Evolutionary conservation across 768 basidiomycete genomes (phyloP).

Genomic region (Psilocybe cyanescens): DNA sequence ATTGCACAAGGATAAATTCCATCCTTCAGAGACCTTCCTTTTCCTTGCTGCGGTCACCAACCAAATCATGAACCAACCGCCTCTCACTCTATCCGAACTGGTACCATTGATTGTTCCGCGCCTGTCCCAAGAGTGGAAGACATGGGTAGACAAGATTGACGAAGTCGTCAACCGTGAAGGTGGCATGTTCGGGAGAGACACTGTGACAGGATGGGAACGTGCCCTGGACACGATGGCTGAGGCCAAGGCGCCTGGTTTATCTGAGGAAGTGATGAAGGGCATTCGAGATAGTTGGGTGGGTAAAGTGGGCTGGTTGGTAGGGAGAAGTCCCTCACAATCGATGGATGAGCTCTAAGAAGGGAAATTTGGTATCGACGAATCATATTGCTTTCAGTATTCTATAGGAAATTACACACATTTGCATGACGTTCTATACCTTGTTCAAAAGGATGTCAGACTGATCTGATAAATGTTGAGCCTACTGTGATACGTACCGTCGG

Average conservation of each 20-base stretch:
- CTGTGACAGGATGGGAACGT: conserved; percentile 69
- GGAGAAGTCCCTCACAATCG: conserved; percentile 14
- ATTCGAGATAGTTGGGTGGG: conserved; percentile 67
- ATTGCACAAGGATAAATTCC: conserved; percentile 65
- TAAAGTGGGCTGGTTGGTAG: conserved; percentile 69
- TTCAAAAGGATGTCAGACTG: not conserved
- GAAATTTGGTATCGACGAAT: not conserved
- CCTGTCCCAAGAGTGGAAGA: conserved; percentile 74
- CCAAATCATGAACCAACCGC: conserved; percentile 69
- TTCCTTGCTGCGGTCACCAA: conserved; percentile 73
- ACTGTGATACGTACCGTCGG: not conserved
- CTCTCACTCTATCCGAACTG: conserved; percentile 64
- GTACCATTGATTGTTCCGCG: conserved; percentile 64
- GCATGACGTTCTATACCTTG: not conserved
- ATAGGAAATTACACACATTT: not conserved
- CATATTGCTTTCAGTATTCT: not conserved
- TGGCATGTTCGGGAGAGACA: conserved; percentile 81
- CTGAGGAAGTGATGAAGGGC: conserved; percentile 38
- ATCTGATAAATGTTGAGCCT: not conserved
- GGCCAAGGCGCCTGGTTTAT: conserved; percentile 42
- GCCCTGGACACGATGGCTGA: conserved; percentile 69
- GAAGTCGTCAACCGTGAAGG: conserved; percentile 70
- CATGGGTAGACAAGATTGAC: conserved; percentile 76
- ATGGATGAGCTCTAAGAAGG: conserved; percentile 23
- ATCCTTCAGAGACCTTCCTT: conserved; percentile 75